Conservation (phyloP, 495 filamentous ascomycete genomes). For the Penicillium verhagenii region DNA sequence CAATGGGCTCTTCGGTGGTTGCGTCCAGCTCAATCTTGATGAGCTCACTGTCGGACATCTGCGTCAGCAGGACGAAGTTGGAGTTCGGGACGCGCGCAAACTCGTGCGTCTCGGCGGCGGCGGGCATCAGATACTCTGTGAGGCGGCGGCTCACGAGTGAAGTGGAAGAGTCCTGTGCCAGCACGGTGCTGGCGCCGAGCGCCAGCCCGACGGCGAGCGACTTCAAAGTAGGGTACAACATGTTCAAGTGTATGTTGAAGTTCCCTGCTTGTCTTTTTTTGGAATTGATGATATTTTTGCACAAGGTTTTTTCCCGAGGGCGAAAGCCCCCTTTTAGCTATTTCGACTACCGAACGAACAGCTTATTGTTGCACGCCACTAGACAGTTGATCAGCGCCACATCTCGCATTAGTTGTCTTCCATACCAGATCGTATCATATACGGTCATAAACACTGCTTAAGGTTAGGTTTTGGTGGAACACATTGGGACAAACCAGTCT, state of each 20-base stretch:
- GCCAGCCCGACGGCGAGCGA: slow-evolving; percentile 12
- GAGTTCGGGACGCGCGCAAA: slow-evolving; percentile 22
- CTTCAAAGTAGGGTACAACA: slow-evolving; percentile 9
- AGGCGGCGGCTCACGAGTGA: slow-evolving; percentile 20
- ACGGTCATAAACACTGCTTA: too few relatives aligned
- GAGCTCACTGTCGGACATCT: slow-evolving; percentile 23
- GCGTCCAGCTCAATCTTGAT: slow-evolving; percentile 24
- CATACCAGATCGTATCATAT: neutral
- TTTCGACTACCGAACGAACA: neutral
- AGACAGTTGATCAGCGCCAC: too few relatives aligned
- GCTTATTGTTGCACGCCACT: too few relatives aligned
- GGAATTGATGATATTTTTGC: neutral
- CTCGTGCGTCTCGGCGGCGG: slow-evolving; percentile 18
- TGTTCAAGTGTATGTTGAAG: too few relatives aligned
- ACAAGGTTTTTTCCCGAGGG: neutral
- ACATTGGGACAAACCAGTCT: too few relatives aligned
- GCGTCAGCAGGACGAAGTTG: slow-evolving; percentile 19
- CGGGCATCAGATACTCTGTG: slow-evolving; percentile 23
- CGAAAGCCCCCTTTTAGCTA: neutral
- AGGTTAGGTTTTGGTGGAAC: too few relatives aligned
- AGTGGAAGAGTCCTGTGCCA: slow-evolving; percentile 6
- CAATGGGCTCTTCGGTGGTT: slow-evolving; percentile 19
- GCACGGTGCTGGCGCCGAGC: slow-evolving; percentile 5
- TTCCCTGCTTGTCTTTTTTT: neutral
- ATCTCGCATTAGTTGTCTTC: neutral